Base-by-base conservation (phyloP, 768 basidiomycete genomes). In the Amanita brunnescens region DNA sequence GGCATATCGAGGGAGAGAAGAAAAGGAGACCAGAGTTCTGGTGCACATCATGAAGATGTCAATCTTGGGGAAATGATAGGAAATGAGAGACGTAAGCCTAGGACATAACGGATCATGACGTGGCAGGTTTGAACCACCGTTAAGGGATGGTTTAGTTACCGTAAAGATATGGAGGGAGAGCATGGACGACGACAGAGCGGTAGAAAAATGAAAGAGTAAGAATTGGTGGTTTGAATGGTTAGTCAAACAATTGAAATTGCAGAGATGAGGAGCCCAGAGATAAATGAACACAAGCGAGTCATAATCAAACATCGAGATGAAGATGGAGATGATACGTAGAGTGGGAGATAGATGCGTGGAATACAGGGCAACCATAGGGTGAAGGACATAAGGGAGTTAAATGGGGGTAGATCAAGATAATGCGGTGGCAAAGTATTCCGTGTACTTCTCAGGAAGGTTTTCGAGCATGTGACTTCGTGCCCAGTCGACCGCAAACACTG, bases 401-500 rank as follows among this genome's bases (percentile, higher is more conserved):
- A 42, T 50, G 10, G 39, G 38, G 12, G 48, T 26, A 49, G 49
- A 43, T 51, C 40, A 50, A 16, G 23, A 42, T 29, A 21, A 8
- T 5, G 49, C 16, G 14, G 16, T 3, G 23, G 38, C 12, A 14
- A 13, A 16, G 10, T 47, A 18, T 13, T 33, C 18, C 26, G 7
- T 18, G n/a, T 29, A 29, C 3, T 29, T 29, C 26, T 13, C 6
- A n/a, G 26, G 24, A 26, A 7, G 35, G 30, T 13, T 38, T 37
- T 37, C 37, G 16, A 5, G 24, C 12, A 18, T 32, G 14, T 74
- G 35, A 64, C 68, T 58, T 72, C 78, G 39, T 6, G 86, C 85
- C 84, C 84, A 87, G 51, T 85, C 78, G 61, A 87, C 75, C 38
- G 87, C 87, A 61, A 82, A 90, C 34, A 78, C 66, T 16, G 86